A percentile compares a stretch with the other conserved stretches of the same genome.
phyloP scores from a whole-genome alignment of 306 rosid genomes.

The Fragaria nilgerrensis region DNA sequence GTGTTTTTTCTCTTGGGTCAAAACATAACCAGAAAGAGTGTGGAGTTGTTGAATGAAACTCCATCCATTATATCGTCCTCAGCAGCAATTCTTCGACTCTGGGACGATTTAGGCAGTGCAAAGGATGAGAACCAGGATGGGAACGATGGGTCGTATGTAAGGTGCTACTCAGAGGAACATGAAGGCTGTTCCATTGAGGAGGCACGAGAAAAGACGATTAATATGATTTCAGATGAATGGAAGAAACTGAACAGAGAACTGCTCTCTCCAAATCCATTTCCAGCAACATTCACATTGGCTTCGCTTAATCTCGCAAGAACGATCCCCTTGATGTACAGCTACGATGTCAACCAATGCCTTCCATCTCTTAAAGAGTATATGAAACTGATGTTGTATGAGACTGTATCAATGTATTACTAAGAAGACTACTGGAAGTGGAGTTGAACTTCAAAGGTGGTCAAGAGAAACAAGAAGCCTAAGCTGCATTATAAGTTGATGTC shows the following conservation, averaged over 20 bases:
- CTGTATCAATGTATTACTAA: not conserved
- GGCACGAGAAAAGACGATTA: conserved; percentile 2
- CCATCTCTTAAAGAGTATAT: conserved; percentile 31
- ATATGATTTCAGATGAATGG: conserved; percentile 32
- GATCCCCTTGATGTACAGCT: conserved; percentile 53
- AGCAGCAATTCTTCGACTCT: conserved; percentile 56
- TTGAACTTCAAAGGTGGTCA: not conserved
- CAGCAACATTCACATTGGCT: conserved; percentile 15
- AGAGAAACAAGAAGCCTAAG: not conserved
- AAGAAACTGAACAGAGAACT: conserved; percentile 29
- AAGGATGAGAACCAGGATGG: conserved; percentile 59
- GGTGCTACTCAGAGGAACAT: conserved; percentile 23
- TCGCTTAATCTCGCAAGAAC: conserved; percentile 55
- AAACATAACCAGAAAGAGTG: conserved; percentile 30
- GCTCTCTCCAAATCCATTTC: conserved; percentile 17
- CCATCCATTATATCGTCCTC: conserved; percentile 43
- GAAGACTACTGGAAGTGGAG: not conserved
- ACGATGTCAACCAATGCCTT: conserved; percentile 44
- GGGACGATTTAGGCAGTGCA: conserved; percentile 77
- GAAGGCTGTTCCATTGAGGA: conserved; percentile 12
- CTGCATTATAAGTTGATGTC: not conserved
- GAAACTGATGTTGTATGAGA: conserved; percentile 30
- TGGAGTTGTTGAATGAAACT: conserved; percentile 29
- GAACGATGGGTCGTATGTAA: conserved; percentile 47
- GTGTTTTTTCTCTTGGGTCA: conserved; percentile 54